Evolutionary conservation across 2,329 filamentous ascomycete genomes (phyloP), one percentile per base, ranked within the genome.

Genomic region (Colletotrichum orchidophilum): DNA sequence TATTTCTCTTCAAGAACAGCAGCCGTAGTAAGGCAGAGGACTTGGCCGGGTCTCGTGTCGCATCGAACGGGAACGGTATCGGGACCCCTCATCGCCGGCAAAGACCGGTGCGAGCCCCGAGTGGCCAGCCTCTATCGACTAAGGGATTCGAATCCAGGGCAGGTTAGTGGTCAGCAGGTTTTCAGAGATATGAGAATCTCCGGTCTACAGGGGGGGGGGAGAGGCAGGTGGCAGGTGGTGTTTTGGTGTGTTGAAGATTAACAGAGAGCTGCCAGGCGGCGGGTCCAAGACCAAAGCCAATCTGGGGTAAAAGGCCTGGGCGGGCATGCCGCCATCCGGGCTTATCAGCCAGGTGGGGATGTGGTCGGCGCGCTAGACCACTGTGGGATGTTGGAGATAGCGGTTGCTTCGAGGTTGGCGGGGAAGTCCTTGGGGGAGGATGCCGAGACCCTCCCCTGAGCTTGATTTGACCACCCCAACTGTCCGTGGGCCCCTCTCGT

Each of bases 31-130:
- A 2, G 21, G 21, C 27, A 12, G 49, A 13, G 13, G 9, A 63
- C 54, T 52, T 26, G 29, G 31, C 39, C 57, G 39, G 39, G n/a
- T 11, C 46, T 35, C 35, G 21, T 52, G 52, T 58, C 24, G 27
- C n/a, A 62, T 58, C 18, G 29, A 46, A 46, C 52, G 15, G 26
- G 26, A 29, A 53, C 39, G n/a, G 55, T 60, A 68, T 62, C 55
- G 52, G 15, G 13, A 39, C 63, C 54, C 55, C 63, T 61, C 67
- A 33, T 66, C 21, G 13, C 62, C 63, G 63, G 67, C 33, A 63
- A 59, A 58, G 18, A 35, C 53, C 65, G 64, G 53, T 59, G 26
- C 31, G 59, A 39, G 27, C 15, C 18, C 69, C 58, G 65, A 63
- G 35, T 42, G 63, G 50, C 35, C 55, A n/a, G 35, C 24, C 18